phyloP scores from a whole-genome alignment of 139 green algal genomes.

The Trebouxia sp. region DNA sequence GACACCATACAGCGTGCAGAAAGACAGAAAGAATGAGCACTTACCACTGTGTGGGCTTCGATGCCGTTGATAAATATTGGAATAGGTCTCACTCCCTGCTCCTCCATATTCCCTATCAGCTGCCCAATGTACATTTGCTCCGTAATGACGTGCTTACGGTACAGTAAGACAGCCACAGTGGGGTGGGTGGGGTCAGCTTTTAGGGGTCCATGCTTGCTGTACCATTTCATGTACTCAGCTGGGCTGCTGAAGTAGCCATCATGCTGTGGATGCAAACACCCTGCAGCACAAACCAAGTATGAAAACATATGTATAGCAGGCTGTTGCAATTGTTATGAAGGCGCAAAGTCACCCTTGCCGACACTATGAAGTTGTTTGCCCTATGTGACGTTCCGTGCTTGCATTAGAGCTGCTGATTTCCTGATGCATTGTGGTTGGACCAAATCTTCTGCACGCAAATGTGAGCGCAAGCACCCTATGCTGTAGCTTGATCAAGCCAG shows the following conservation, averaged over 20 bases:
- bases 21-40: background rate
- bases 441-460: too few relatives aligned
- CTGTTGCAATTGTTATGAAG: too few relatives aligned
- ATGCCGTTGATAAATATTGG: slow-evolving; percentile 96
- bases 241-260: slow-evolving; percentile 73
- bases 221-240: slow-evolving; percentile 85
- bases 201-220: slow-evolving; percentile 55
- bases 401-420: too few relatives aligned
- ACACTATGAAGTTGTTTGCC: too few relatives aligned
- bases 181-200: slow-evolving; percentile 49
- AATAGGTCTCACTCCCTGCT: slow-evolving; percentile 68
- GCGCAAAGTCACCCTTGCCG: too few relatives aligned
- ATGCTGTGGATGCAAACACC: slow-evolving; percentile 88
- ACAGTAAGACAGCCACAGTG: slow-evolving; percentile 91
- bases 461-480: too few relatives aligned
- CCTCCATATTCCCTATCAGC: slow-evolving; percentile 66
- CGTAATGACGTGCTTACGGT: slow-evolving; percentile 99
- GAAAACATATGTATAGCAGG: too few relatives aligned
- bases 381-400: too few relatives aligned
- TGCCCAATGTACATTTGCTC: slow-evolving; percentile 81
- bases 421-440: too few relatives aligned
- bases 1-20: background rate
- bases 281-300: slow-evolving; percentile 38
- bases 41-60: slow-evolving; percentile 91
- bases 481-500: too few relatives aligned